Base-by-base conservation (phyloP, 495 filamentous ascomycete genomes). In the Schizothecium vesticola region DNA sequence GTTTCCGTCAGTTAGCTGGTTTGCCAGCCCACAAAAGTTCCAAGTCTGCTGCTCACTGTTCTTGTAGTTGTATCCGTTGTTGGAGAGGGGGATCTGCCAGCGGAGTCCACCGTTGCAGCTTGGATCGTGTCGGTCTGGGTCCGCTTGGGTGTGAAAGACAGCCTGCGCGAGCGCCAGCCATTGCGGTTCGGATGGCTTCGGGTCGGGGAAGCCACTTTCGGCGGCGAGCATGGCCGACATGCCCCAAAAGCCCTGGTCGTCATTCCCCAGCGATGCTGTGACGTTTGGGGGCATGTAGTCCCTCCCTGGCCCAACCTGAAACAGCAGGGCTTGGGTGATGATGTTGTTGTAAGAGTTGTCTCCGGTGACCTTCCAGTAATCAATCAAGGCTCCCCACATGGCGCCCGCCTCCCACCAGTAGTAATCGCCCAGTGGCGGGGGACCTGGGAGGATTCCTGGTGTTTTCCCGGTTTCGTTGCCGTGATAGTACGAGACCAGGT, bases 11-110 rank as follows among this genome's bases (percentile, higher is more conserved):
- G 76, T 59, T 8, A 3, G 56, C 66, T 56, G 58, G 10, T 31
- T 1, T 26, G 0, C n/a, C 60, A 24, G 31, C 3, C 56, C 11
- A 10, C 33, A 43, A 43, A 29, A 43, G 33, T 25, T 31, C 0
- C 31, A 33, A 3, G n/a, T 3, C 22, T 56, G 11, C 1, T 11
- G 22, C 79, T 77, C 69, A 82, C 91, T 88, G 77, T 96, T 97
- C 81, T 96, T 96, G 82, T 97, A 96, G 73, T 89, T 86, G 70
- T 91, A 97, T 16, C 93, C 93, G 57, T 82, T 86, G 69, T 94
- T 92, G 67, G 85, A 88, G 4, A 85, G 81, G 69, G 89, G 90
- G 59, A 95, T 91, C 81, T 97, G 93, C 93, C 93, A 97, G 33
- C 89, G 82, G 69, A 97, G 71, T 1, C 92, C 92, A 59, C 90